phyloP scores from a whole-genome alignment of 1,284 basidiomycete species.

The Xerocomus nothofagi region DNA sequence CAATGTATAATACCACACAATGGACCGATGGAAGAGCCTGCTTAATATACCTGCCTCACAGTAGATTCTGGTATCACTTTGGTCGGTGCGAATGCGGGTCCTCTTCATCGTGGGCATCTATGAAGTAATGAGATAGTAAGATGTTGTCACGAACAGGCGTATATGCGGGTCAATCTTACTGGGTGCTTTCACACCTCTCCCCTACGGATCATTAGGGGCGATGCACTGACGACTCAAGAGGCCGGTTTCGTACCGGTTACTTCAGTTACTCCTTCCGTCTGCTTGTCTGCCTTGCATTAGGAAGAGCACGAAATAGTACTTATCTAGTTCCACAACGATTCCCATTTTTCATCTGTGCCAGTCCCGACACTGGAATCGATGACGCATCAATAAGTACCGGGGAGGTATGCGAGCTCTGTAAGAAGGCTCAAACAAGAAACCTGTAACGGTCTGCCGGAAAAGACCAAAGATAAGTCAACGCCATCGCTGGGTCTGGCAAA shows the following conservation, averaged over 20 bases:
- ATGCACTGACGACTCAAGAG: not conserved
- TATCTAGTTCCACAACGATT: slow-evolving; percentile 45
- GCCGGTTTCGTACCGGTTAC: slow-evolving; percentile 51
- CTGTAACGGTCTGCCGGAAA: slow-evolving; percentile 52
- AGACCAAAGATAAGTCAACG: slow-evolving; percentile 81
- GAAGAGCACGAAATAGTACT: slow-evolving; percentile 52
- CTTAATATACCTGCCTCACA: slow-evolving; percentile 91
- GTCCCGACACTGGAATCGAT: slow-evolving; percentile 20
- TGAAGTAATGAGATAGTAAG: not conserved
- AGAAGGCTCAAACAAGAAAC: slow-evolving; percentile 51
- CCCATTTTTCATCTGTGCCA: slow-evolving; percentile 42
- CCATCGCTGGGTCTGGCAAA: slow-evolving; percentile 81
- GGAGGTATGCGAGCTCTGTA: slow-evolving; percentile 36
- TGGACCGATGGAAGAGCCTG: slow-evolving; percentile 83
- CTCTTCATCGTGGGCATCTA: slow-evolving; percentile 70
- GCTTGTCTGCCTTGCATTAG: slow-evolving; percentile 52
- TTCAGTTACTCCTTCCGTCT: slow-evolving; percentile 85
- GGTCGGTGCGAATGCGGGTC: slow-evolving; percentile 76
- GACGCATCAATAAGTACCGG: slow-evolving; percentile 25
- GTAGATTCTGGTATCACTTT: slow-evolving; percentile 86
- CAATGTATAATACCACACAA: slow-evolving; percentile 91
- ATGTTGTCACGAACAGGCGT: slow-evolving; percentile 53
- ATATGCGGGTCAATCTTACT: slow-evolving; percentile 81
- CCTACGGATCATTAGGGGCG: slow-evolving; percentile 43
- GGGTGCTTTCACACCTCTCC: slow-evolving; percentile 90